These are phyloP conservation scores for Boeremia exigua DNA, from an alignment of 2,329 filamentous ascomycete species.

Conservation along the genomic window DNA sequence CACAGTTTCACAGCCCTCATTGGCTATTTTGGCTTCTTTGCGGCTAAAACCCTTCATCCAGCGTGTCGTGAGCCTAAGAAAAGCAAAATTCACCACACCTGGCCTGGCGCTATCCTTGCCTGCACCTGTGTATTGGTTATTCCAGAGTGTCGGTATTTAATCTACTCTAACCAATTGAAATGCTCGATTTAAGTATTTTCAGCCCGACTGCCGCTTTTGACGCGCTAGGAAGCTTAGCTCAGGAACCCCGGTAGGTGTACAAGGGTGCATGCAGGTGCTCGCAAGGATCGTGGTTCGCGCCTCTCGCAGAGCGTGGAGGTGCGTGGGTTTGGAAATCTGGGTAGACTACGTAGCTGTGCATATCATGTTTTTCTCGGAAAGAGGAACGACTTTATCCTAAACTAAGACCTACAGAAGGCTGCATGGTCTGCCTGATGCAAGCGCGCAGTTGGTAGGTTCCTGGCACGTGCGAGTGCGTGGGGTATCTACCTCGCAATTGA, in stretches of 20 bases:
- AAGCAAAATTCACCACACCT: constrained; percentile 2
- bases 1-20: not conserved
- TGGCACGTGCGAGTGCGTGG: not conserved
- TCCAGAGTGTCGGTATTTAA: constrained; percentile 9
- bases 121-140: constrained; percentile 14
- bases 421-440: not conserved
- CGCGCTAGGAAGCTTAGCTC: constrained; percentile 4
- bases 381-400: too few species aligned
- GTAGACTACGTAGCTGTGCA: not conserved
- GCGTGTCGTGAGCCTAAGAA: not conserved
- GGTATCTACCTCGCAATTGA: not conserved
- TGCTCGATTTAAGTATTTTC: not conserved
- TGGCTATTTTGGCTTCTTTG: not conserved
- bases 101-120: constrained; percentile 3
- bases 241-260: not conserved
- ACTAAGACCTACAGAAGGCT: too few species aligned
- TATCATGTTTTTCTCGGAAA: not conserved
- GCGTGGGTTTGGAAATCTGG: not conserved
- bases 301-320: not conserved
- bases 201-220: constrained; percentile 2
- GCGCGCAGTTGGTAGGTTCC: not conserved
- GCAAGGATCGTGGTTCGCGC: constrained; percentile 6
- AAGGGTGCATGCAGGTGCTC: constrained; percentile 9
- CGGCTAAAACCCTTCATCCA: constrained; percentile 1
- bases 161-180: constrained; percentile 6